Evolutionary conservation across 345 rosid species (phyloP).

Genomic region (Lenwebbia sp.): DNA sequence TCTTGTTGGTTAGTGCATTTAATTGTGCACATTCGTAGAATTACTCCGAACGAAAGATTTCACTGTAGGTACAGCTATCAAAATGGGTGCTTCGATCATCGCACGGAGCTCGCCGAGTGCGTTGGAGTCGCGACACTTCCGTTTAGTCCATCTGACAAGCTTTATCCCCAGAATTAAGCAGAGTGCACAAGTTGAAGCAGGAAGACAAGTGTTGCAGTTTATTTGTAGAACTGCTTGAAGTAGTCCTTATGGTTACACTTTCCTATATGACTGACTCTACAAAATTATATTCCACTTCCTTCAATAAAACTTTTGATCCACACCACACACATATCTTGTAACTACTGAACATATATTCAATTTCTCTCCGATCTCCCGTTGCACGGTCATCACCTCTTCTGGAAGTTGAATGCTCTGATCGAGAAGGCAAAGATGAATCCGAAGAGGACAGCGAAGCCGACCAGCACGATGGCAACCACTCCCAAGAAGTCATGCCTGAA

Average conservation of each 20-base stretch:
- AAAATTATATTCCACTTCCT: not conserved
- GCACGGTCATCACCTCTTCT: conserved; percentile 25
- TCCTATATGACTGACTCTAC: not conserved
- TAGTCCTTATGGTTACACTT: not conserved
- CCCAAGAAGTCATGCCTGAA: conserved; percentile 46
- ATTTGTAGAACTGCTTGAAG: not conserved
- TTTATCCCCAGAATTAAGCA: not conserved
- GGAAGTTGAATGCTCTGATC: conserved; percentile 71
- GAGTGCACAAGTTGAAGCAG: not conserved
- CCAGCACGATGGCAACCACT: conserved; percentile 35
- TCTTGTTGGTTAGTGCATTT: no score
- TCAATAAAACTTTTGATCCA: not conserved
- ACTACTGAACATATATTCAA: not conserved
- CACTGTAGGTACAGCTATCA: not conserved
- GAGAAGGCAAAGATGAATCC: conserved; percentile 64
- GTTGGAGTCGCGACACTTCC: not conserved
- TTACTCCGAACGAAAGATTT: not conserved
- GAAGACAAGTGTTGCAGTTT: not conserved
- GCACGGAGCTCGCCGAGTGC: not conserved
- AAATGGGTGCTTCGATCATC: not conserved
- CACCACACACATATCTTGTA: not conserved
- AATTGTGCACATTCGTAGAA: not conserved
- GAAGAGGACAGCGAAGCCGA: conserved; percentile 39
- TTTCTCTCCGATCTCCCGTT: not conserved
- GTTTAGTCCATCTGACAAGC: no score